Evolutionary conservation across 2,329 filamentous ascomycete species (phyloP).

Genomic region (Fusarium bactridioides): DNA sequence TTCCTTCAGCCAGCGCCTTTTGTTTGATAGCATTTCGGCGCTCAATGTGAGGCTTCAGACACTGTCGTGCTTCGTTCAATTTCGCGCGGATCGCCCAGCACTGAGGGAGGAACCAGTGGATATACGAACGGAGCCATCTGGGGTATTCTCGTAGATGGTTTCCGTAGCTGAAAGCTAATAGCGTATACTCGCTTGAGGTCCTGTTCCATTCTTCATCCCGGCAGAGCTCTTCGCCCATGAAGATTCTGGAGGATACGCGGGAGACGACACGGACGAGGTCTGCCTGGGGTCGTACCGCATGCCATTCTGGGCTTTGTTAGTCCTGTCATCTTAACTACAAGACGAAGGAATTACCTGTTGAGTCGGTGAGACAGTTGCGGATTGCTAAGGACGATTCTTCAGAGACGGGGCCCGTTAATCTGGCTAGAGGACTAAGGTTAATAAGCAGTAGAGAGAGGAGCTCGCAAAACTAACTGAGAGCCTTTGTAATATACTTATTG

Average conservation of each 20-base stretch:
- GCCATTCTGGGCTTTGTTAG: background rate
- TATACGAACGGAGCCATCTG: slow-evolving; percentile 53
- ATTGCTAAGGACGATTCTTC: background rate
- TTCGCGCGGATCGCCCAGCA: slow-evolving; percentile 44
- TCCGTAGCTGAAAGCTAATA: slow-evolving; percentile 44
- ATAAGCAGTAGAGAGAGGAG: background rate
- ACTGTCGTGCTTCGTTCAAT: slow-evolving; percentile 36
- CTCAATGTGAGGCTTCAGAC: background rate
- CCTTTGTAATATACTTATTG: background rate
- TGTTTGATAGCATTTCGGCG: slow-evolving; percentile 45
- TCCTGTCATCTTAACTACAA: no score
- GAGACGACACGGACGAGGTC: background rate
- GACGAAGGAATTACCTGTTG: background rate
- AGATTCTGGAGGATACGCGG: background rate
- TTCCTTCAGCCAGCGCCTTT: background rate
- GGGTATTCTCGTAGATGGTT: slow-evolving; percentile 50
- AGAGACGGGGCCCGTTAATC: background rate
- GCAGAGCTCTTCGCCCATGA: slow-evolving; percentile 49
- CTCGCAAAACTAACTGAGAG: background rate
- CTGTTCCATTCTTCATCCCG: slow-evolving; percentile 57
- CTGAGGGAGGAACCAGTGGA: slow-evolving; percentile 53
- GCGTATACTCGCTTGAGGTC: slow-evolving; percentile 55
- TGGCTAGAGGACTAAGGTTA: background rate
- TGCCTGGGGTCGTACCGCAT: accelerated
- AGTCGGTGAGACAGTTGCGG: background rate